Base-by-base conservation (phyloP, 1,284 basidiomycete species). In the Apiotrichum siamense region DNA sequence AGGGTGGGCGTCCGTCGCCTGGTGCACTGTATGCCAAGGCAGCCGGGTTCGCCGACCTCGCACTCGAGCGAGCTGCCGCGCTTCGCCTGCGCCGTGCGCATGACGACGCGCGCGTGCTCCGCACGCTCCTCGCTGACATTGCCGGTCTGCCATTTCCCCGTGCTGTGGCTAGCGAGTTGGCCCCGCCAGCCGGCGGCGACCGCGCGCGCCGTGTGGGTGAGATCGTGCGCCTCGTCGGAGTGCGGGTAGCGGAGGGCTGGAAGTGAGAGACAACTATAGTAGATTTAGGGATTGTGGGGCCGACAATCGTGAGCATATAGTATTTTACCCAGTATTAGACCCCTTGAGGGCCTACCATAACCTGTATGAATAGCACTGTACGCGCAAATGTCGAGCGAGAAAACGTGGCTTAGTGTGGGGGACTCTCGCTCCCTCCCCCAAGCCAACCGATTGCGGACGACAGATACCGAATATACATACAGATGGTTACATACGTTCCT, bases 171-270 rank as follows among this genome's bases (percentile, higher is more conserved):
- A 38, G n/a, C 7, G 36, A 35, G 46, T 1, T 32, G n/a, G n/a
- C 41, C 18, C 27, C 33, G 27, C 43, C 43, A 7, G 23, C n/a
- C 1, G 45, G 52, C 7, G 41, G 42, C 33, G 61, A 64, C 7
- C 52, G 42, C 13, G 59, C 57, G 18, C 49, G 52, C 33, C 45
- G 55, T 6, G 55, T 65, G 1, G 63, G 54, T 1, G 65, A 69
- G 50, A 50, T 66, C 21, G 56, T 70, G 32, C 63, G 63, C 31
- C 54, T 67, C 2, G 64, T 66, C 4, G 65, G 66, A 18, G 60
- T 69, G 12, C 56, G 65, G 6, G 61, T 66, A 3, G 57, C 60
- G 17, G 62, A 63, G 47, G 57, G 62, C 0, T 70, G 67, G 67
- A 44, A 46, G 39, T 67, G 31, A 35, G 1, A 15, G 9, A 29